Conservation (phyloP, 148 eudicot species). For the Rhododendron mucronatum region DNA sequence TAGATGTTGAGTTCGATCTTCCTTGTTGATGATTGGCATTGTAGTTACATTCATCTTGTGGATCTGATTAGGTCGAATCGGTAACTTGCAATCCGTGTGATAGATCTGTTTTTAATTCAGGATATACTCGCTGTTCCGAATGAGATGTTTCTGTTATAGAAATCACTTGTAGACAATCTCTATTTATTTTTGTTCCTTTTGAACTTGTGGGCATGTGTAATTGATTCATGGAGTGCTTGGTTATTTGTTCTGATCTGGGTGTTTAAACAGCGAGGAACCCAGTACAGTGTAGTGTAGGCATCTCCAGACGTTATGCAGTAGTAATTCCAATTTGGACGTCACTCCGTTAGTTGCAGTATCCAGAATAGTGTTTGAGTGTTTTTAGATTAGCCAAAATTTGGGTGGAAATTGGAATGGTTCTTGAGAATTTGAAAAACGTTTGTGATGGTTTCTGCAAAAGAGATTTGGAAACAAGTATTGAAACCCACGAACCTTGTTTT, state of each 20-base stretch:
- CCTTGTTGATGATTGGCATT: not conserved
- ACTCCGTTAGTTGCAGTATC: not conserved
- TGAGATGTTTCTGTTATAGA: not conserved
- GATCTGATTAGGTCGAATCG: conserved; percentile 15
- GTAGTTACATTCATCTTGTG: not conserved
- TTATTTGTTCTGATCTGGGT: not conserved
- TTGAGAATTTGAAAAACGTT: not conserved
- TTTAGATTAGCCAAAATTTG: not conserved
- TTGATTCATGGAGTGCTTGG: not conserved
- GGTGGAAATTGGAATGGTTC: not conserved
- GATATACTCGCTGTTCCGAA: not conserved
- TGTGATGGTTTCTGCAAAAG: not conserved
- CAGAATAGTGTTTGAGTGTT: not conserved
- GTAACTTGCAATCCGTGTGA: not conserved
- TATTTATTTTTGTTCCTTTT: not conserved
- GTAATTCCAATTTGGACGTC: not conserved
- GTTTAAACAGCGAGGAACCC: not conserved
- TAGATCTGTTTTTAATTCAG: conserved; percentile 9
- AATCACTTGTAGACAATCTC: not conserved
- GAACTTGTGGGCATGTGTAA: not conserved
- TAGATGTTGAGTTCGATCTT: not conserved
- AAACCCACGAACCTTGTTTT: not conserved
- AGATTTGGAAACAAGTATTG: not conserved
- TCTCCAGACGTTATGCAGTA: not conserved
- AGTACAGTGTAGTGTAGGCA: not conserved